Evolutionary conservation across 169 alveolate genomes (phyloP), one percentile per base, ranked within the genome.

Genomic region (Eimeria falciformis): DNA sequence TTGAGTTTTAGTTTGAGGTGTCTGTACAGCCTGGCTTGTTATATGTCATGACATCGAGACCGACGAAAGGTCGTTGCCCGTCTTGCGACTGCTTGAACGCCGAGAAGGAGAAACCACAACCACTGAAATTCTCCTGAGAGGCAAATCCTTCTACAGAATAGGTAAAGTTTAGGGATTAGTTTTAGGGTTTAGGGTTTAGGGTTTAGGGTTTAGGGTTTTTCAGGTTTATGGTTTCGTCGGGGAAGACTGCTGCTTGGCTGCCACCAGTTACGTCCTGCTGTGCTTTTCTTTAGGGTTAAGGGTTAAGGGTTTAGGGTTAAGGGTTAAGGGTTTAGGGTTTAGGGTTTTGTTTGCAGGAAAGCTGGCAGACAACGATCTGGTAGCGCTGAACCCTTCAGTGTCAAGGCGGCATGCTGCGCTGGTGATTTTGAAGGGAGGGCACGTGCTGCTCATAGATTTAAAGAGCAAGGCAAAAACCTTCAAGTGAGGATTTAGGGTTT

Each of bases 351-450:
- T 53, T 40, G 55, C 69, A 86, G 92, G 92, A 29, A 91, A 91
- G 58, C 91, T 91, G 53, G 91, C 94, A 33, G 94, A 91, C 86
- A 91, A 91, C 82, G 94, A 91, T 40, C 55, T 91, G 11, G 92
- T 91, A 1, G 91, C 94, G 23, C 62, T 91, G 77, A 79, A 91
- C 58, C 94, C 94, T 17, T 91, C 94, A 0, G 69, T 91, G 69
- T 78, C 91, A 2, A 23, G 94, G 17, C 50, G 92, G 1, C 94
- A 91, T 25, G 94, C 94, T 12, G 69, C 78, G 5, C 58, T 91
- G 50, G 89, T 71, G 27, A 68, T 91, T 18, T 45, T 65, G 55
- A 91, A 91, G 85, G 94, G 91, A 27, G 94, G 94, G 40, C 47
- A 66, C 18, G 88, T 91, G 1, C 73, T 73, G 27, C 71, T 91